Base-by-base conservation (phyloP, 371 early-diverging fungal genomes). In the Nematocida sp. region DNA sequence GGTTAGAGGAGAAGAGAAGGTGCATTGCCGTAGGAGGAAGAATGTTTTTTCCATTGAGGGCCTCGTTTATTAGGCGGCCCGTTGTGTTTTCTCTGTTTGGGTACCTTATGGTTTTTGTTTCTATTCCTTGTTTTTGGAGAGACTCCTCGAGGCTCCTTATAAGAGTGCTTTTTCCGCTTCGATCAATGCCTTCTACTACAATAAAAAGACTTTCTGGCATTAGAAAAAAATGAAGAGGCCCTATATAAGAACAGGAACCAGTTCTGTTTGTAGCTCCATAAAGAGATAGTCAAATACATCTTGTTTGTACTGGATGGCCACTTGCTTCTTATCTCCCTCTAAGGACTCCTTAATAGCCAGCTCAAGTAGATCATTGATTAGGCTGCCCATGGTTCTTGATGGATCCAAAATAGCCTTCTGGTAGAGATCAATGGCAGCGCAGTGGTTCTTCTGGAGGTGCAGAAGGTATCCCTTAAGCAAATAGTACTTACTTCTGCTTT, bases 101-200 rank as follows among this genome's bases (percentile, higher is more conserved):
- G 59, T 78, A 83, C 26, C 59, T 36, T 9, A 82, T 78, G 18
- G 23, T 26, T 55, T 42, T 42, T 1, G 30, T 45, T 20, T n/a
- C 26, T 33, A 63, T 9, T 3, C 57, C 61, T 25, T 38, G 18
- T 26, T 32, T n/a, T 38, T 20, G 18, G 32, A 95, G 84, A 0
- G 84, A 80, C 1, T 86, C 80, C 1, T 87, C 86, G 25, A 95
- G 86, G 30, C 81, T 84, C 48, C 83, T 83, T 71, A 88, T 86
- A 83, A 95, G 91, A 0, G 94, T 93, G 30, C 92, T 88, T 83
- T 98, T 96, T 48, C 97, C 97, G 50, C 90, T 87, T 51, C 93
- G 87, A 86, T 95, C 98, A 64, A 92, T 88, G 48, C 99, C 97
- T 84, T 98, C 97, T 25, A 85, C 47, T 20, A 80, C 83, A 50